Base-by-base conservation (phyloP, 2,329 filamentous ascomycete genomes). In the Aspergillus latus region DNA sequence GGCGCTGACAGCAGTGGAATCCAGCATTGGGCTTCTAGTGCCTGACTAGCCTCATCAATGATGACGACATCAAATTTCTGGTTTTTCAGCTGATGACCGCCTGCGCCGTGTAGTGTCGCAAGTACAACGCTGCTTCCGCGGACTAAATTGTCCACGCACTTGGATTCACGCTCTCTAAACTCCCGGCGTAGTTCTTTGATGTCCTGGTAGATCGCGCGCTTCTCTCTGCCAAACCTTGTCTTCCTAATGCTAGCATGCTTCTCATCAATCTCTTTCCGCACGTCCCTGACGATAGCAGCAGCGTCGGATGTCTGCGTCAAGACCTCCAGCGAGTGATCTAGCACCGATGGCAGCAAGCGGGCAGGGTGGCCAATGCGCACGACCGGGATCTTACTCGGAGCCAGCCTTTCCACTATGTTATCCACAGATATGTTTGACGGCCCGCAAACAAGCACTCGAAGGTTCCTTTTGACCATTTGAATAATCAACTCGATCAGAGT, bases 351-450 rank as follows among this genome's bases (percentile, higher is more conserved):
- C 0, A 99, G 80, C 28, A 99, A 81, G 16, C 94, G 87, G 1
- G 94, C 94, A 0, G 94, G 94, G 72, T 99, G 94, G 1, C 94
- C 94, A 0, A 99, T 84, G 1, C 94, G 88, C 36, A 97, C 83
- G 66, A 97, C 91, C 0, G 91, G 88, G 1, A 97, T 81, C 67
- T 91, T 92, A 72, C 92, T 89, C 0, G 89, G 86, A 1, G 92
- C 85, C 1, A 97, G 82, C 6, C 94, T 86, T 74, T 99, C 94
- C 7, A 97, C 92, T 56, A 99, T 96, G 69, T 99, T 99, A 81
- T 99, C 94, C 1, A 99, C 94, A 0, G 91, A 94, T 64, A 99
- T 92, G 71, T 99, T 99, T 30, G 91, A 96, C 0, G 94, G 94
- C 0, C 93, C 94, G 67, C 94, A 97, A n/a, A 97, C 93, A 1